These are phyloP conservation scores for Lichtheimia ornata DNA, from an alignment of 371 early-diverging fungal species.

Conservation along the genomic window DNA sequence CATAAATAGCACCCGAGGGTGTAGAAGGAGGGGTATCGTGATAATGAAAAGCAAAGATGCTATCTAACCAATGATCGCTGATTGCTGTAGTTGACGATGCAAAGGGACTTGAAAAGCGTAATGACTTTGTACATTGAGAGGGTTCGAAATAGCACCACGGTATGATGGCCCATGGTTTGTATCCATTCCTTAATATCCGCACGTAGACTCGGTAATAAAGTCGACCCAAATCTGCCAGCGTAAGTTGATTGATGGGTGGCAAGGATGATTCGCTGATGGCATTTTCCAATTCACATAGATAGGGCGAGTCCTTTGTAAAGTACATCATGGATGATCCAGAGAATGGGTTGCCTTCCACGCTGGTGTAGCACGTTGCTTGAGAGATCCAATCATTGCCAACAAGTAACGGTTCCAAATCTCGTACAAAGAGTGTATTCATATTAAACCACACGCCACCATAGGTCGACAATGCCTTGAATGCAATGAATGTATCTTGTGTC, in stretches of 20 bases:
- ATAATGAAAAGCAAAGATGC: conserved; percentile 17
- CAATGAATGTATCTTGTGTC: not conserved
- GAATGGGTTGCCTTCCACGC: conserved; percentile 33
- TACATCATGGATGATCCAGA: conserved; percentile 28
- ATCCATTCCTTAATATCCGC: conserved; percentile 27
- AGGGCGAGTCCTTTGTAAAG: conserved; percentile 37
- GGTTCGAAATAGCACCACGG: conserved; percentile 57
- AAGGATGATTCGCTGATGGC: conserved; percentile 4
- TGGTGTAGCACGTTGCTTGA: conserved; percentile 37
- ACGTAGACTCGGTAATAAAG: conserved; percentile 34
- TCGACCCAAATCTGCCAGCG: too few relatives aligned
- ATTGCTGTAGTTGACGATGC: not conserved
- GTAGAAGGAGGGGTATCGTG: conserved; percentile 4
- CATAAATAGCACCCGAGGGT: conserved; percentile 9
- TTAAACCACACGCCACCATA: conserved; percentile 59
- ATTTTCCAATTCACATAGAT: conserved; percentile 43
- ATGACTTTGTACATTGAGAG: conserved; percentile 27
- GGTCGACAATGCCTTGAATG: conserved; percentile 35
- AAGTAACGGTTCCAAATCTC: conserved; percentile 42
- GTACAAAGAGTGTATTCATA: conserved; percentile 39
- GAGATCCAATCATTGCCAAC: conserved; percentile 46
- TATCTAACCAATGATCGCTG: not conserved
- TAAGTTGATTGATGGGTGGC: too few relatives aligned
- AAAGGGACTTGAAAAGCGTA: conserved; percentile 20
- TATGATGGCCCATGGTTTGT: conserved; percentile 40